These are phyloP conservation scores for Syzygium aqueum DNA, from an alignment of 345 rosid species.

Conservation along the genomic window DNA sequence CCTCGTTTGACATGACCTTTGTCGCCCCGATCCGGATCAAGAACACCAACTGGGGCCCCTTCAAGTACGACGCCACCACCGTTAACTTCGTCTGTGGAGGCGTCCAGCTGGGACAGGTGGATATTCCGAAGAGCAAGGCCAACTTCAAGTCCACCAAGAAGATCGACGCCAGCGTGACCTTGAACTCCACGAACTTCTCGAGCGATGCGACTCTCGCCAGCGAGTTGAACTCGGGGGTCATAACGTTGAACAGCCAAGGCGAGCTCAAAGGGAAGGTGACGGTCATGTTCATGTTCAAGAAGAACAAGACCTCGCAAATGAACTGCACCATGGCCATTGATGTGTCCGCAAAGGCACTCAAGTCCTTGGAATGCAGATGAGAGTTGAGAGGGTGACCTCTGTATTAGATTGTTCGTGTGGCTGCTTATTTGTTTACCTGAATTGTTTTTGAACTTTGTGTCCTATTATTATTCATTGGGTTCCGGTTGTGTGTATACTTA, in stretches of 20 bases:
- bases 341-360: neutral
- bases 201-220: neutral
- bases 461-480: neutral
- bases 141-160: slow-evolving; percentile 10
- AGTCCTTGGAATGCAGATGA: neutral
- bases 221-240: slow-evolving; percentile 1
- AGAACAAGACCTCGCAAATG: slow-evolving; percentile 3
- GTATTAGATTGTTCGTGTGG: neutral
- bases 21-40: slow-evolving; percentile 7
- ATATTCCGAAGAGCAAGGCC: slow-evolving; percentile 3
- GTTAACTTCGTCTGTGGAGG: slow-evolving; percentile 5
- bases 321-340: slow-evolving; percentile 8
- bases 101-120: slow-evolving; percentile 3
- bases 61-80: slow-evolving; percentile 7
- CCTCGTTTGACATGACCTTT: slow-evolving; percentile 8
- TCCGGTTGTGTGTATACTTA: neutral
- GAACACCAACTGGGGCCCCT: slow-evolving; percentile 18
- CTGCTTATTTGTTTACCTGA: neutral
- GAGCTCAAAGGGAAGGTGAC: slow-evolving; percentile 5
- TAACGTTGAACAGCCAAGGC: slow-evolving; percentile 2
- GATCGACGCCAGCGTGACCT: neutral
- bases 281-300: slow-evolving; percentile 3
- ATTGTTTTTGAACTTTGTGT: neutral
- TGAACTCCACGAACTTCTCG: neutral
- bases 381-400: neutral